Conservation (phyloP, 305 asterid species). For the Fraxinus latifolia region DNA sequence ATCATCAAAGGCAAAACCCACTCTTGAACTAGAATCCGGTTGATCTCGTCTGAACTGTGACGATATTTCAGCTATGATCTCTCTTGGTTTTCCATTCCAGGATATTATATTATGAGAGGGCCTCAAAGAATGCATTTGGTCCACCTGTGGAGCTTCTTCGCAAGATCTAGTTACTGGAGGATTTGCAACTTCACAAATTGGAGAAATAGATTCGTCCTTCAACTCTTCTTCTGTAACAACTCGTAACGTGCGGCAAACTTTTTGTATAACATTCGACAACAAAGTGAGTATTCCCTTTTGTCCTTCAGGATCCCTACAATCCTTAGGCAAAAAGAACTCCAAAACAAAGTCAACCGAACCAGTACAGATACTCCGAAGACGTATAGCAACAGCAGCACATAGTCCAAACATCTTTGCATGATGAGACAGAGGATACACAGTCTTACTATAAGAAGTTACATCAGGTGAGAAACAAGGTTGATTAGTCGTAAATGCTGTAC, state of each 20-base stretch:
- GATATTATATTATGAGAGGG: slow-evolving; percentile 9
- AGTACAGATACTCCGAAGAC: slow-evolving; percentile 60
- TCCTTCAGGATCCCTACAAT: slow-evolving; percentile 55
- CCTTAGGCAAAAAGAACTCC: slow-evolving; percentile 79
- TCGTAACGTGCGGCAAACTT: slow-evolving; percentile 58
- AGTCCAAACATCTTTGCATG: slow-evolving; percentile 75
- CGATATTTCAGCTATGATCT: background rate
- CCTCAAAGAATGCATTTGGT: background rate
- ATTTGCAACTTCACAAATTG: slow-evolving; percentile 25
- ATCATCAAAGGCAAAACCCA: slow-evolving; percentile 31
- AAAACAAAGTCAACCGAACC: slow-evolving; percentile 68
- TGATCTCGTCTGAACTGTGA: background rate
- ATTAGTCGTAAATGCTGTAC: slow-evolving; percentile 69
- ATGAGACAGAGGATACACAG: slow-evolving; percentile 91
- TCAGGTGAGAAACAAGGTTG: slow-evolving; percentile 80
- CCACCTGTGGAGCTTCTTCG: background rate
- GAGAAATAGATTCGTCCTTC: slow-evolving; percentile 31
- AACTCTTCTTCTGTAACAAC: slow-evolving; percentile 71
- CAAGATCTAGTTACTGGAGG: background rate
- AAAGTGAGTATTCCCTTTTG: slow-evolving; percentile 64
- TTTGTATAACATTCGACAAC: slow-evolving; percentile 59
- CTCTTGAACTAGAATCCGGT: slow-evolving; percentile 31
- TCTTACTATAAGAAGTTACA: slow-evolving; percentile 57
- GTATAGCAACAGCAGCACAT: slow-evolving; percentile 80
- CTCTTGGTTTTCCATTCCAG: background rate